Evolutionary conservation across 2,329 filamentous ascomycete genomes (phyloP).

Genomic region (Paradendryphiella salina): DNA sequence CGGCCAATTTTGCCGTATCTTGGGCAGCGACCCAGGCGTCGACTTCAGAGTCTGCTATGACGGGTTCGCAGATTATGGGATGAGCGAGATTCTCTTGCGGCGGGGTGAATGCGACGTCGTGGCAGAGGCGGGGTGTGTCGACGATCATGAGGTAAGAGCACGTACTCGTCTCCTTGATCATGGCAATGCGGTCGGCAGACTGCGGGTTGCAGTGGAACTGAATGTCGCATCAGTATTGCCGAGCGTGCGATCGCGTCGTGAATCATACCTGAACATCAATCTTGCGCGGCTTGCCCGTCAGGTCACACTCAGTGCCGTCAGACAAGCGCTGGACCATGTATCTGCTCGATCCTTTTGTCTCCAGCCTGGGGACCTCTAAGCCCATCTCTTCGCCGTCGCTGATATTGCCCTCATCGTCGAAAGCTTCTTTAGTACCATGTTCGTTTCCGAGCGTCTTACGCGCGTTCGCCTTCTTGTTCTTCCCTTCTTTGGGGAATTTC

Average conservation of each 20-base stretch:
- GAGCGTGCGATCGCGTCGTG: not conserved
- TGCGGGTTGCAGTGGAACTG: conserved; percentile 77
- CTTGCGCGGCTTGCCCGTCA: conserved; percentile 78
- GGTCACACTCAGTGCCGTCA: conserved; percentile 80
- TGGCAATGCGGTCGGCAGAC: conserved; percentile 74
- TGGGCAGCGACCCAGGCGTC: conserved; percentile 49
- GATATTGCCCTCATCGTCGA: conserved; percentile 37
- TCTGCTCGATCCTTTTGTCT: conserved; percentile 79
- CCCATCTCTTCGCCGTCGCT: conserved; percentile 30
- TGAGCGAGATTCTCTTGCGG: conserved; percentile 77
- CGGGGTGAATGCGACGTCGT: conserved; percentile 82
- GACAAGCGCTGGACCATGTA: conserved; percentile 83
- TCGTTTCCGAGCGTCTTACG: conserved; percentile 39
- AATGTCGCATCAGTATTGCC: conserved; percentile 7
- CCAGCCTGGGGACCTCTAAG: conserved; percentile 63
- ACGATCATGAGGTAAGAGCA: conserved; percentile 94
- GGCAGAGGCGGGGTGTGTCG: conserved; percentile 84
- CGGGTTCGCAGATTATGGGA: conserved; percentile 72
- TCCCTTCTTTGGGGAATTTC: conserved; percentile 50
- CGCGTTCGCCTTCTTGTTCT: conserved; percentile 27
- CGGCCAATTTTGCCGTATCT: conserved; percentile 38
- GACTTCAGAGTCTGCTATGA: conserved; percentile 63
- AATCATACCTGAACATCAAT: conserved; percentile 72
- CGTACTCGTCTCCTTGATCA: conserved; percentile 90
- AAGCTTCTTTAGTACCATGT: conserved; percentile 34